Base-by-base conservation (phyloP, 768 basidiomycete species). In the Omphalotus guepiniiformis region DNA sequence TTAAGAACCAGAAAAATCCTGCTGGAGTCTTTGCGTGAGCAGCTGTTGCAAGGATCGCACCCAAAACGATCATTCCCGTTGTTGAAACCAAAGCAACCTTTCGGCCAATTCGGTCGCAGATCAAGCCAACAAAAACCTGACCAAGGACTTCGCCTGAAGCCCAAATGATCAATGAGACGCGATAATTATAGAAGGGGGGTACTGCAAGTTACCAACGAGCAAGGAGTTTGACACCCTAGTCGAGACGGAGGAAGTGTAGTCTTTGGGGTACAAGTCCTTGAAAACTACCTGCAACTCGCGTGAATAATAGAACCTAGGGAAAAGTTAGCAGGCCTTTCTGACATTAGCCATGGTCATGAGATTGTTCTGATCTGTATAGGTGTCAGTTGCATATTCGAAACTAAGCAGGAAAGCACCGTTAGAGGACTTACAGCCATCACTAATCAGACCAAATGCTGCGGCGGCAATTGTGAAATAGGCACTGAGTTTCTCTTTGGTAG, bases 1-100 rank as follows among this genome's bases (percentile, higher is more conserved):
- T 86, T 56, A 88, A 62, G 60, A 82, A 83, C 87, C 87, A 89
- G 57, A 88, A 82, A 36, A 88, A 67, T 16, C 83, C 85, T 41
- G 64, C 57, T 25, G 67, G 68, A 52, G 73, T 80, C 1, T 73
- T 71, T 4, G 82, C 85, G 56, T 82, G 78, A 13, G 87, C 82
- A 5, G 80, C 83, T 4, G 86, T 86, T 6, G 74, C 78, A 19
- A 88, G 70, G 19, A 73, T 82, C 15, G 82, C 80, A 19, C 87
- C 87, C 37, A 86, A 40, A 44, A 87, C 81, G 50, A 89, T 89
- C 29, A 83, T 63, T 27, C 78, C 55, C 0, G 86, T 89, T 1
- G 86, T 87, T 29, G 71, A 60, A 16, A 87, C 77, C 42, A 89
- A 75, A 15, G 84, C 86, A n/a, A 78, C 76, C 60, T 88, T 88